phyloP scores from a whole-genome alignment of 2,329 filamentous ascomycete species.

The Hypoxylon sp. region DNA sequence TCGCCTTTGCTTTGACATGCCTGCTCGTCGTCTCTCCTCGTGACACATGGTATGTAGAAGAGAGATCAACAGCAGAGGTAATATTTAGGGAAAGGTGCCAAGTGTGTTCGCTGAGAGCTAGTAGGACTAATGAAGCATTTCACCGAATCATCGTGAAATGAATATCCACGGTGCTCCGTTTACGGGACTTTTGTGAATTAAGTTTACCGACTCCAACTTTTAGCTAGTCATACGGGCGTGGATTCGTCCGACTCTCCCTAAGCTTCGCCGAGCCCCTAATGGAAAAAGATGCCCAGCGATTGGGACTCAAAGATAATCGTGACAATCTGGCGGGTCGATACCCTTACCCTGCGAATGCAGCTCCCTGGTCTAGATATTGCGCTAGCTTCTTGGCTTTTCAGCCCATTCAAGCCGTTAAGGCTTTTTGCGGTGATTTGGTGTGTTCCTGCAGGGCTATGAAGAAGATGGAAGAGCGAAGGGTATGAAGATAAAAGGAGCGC shows the following conservation, averaged over 20 bases:
- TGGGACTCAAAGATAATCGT: conserved; percentile 21
- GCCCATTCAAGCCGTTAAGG: conserved; percentile 27
- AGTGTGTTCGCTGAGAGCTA: conserved; percentile 17
- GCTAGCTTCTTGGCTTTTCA: conserved; percentile 38
- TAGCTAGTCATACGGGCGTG: conserved; percentile 33
- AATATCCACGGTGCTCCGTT: conserved; percentile 12
- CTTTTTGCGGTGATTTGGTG: conserved; percentile 23
- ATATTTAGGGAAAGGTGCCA: conserved; percentile 15
- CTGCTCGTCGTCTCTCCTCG: background rate
- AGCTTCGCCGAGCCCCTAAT: conserved; percentile 18
- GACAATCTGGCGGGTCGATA: conserved; percentile 27
- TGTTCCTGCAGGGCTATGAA: conserved; percentile 5
- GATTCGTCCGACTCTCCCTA: conserved; percentile 26
- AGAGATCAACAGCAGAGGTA: background rate
- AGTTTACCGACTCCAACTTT: conserved; percentile 19
- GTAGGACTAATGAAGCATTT: conserved; percentile 3
- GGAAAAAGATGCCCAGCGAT: conserved; percentile 15
- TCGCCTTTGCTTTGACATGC: background rate
- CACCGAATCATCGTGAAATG: conserved; percentile 12
- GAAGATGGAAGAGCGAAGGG: conserved; percentile 22
- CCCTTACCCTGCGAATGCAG: conserved; percentile 27
- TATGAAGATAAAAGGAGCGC: conserved; percentile 38
- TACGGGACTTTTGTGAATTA: conserved; percentile 24
- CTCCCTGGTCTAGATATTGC: conserved; percentile 27
- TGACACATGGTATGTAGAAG: background rate